Evolutionary conservation across 2,329 filamentous ascomycete genomes (phyloP).

Genomic region (Fusarium humuli): DNA sequence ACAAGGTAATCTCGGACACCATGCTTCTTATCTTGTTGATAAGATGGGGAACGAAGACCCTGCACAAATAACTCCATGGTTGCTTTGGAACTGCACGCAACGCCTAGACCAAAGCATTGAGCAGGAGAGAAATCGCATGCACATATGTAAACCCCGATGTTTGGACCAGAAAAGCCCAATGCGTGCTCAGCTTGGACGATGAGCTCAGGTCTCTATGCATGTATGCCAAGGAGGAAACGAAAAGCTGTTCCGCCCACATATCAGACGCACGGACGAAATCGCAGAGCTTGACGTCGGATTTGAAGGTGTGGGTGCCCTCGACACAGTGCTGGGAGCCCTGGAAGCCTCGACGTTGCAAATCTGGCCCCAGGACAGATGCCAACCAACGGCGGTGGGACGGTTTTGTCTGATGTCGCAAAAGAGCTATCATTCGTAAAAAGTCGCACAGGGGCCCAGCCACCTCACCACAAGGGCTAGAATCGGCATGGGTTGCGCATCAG

Average conservation of each 20-base stretch:
- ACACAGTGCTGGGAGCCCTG: slow-evolving; percentile 38
- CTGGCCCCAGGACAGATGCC: slow-evolving; percentile 21
- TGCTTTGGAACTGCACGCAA: neutral
- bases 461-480: slow-evolving; percentile 43
- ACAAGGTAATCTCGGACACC: slow-evolving; percentile 27
- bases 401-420: slow-evolving; percentile 38
- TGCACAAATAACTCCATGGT: neutral
- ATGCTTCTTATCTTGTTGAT: slow-evolving; percentile 14
- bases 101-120: neutral
- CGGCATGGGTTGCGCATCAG: slow-evolving; percentile 48
- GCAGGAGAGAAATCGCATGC: neutral
- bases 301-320: slow-evolving; percentile 34
- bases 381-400: slow-evolving; percentile 39
- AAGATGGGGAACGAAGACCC: slow-evolving; percentile 4
- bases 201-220: slow-evolving; percentile 25
- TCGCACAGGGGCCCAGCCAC: slow-evolving; percentile 44
- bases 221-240: slow-evolving; percentile 44
- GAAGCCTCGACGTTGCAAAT: slow-evolving; percentile 25
- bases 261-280: slow-evolving; percentile 35
- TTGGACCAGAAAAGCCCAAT: neutral
- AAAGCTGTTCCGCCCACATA: slow-evolving; percentile 39
- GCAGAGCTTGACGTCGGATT: slow-evolving; percentile 35
- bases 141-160: neutral
- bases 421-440: slow-evolving; percentile 39
- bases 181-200: slow-evolving; percentile 7